These are phyloP conservation scores for Fraxinus dipetala DNA, from an alignment of 305 asterid species.

Conservation along the genomic window DNA sequence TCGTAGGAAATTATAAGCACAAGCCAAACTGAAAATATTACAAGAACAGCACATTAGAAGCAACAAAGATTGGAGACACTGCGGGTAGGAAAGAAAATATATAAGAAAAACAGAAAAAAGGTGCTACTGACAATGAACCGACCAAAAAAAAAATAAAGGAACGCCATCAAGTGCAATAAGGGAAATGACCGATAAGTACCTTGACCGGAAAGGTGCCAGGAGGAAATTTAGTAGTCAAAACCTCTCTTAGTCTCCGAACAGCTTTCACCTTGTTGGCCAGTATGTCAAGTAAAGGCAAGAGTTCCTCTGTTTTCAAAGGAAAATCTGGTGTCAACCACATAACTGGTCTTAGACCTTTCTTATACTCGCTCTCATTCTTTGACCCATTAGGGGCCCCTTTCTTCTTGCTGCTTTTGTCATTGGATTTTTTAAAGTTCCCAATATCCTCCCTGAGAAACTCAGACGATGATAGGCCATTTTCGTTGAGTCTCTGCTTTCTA, in stretches of 20 bases:
- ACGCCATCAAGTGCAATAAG: conserved; percentile 6
- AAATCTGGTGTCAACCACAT: conserved; percentile 97
- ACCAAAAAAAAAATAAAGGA: background rate
- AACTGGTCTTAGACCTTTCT: conserved; percentile 75
- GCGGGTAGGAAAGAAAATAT: background rate
- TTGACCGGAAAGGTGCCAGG: conserved; percentile 91
- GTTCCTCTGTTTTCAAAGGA: conserved; percentile 88
- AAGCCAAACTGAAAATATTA: conserved; percentile 3
- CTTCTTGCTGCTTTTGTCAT: background rate
- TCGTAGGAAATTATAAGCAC: background rate
- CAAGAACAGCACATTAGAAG: background rate
- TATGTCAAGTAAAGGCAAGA: conserved; percentile 92
- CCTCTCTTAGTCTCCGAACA: conserved; percentile 88
- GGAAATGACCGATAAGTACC: conserved; percentile 43
- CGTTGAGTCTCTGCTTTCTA: conserved; percentile 57
- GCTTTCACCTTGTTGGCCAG: conserved; percentile 97
- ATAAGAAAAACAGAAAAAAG: conserved; percentile 8
- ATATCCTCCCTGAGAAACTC: conserved; percentile 65
- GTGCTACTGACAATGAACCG: conserved; percentile 18
- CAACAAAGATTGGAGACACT: background rate
- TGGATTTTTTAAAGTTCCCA: conserved; percentile 32
- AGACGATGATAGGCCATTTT: conserved; percentile 57
- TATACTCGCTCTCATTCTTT: conserved; percentile 49
- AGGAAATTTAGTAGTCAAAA: conserved; percentile 91
- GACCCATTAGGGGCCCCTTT: conserved; percentile 34